These are phyloP conservation scores for Gigaspora rosea DNA, from an alignment of 192 early-diverging fungal species.

Conservation along the genomic window DNA sequence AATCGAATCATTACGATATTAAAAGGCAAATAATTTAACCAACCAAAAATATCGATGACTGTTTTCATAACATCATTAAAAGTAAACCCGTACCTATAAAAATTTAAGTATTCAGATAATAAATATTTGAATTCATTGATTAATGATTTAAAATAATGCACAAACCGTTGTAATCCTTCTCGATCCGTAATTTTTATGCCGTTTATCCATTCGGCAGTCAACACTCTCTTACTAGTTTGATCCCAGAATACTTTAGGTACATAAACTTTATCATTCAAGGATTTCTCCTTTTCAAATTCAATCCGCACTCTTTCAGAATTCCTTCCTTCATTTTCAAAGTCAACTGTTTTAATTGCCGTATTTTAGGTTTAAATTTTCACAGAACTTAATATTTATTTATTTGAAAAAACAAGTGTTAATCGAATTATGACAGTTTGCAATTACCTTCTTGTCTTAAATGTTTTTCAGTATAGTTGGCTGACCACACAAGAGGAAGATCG, in stretches of 20 bases:
- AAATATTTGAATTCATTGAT: not conserved
- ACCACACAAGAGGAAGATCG: conserved; percentile 82
- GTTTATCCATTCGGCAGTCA: conserved; percentile 91
- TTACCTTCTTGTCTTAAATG: conserved; percentile 72
- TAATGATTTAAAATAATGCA: conserved; percentile 28
- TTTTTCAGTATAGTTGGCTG: conserved; percentile 66
- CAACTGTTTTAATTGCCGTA: conserved; percentile 41
- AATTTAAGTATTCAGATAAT: not conserved
- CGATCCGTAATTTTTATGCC: conserved; percentile 72
- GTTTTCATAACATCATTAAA: conserved; percentile 64
- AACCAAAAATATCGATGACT: conserved; percentile 71
- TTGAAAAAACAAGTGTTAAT: too few species aligned
- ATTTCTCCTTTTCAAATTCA: conserved; percentile 49
- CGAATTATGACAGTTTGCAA: not conserved
- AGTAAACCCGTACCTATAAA: conserved; percentile 33
- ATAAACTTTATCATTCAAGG: conserved; percentile 59
- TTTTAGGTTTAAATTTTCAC: too few species aligned
- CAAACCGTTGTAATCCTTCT: conserved; percentile 44
- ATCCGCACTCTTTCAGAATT: conserved; percentile 72
- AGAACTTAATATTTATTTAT: too few species aligned
- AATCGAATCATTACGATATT: too few species aligned
- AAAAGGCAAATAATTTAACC: too few species aligned
- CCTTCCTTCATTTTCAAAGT: conserved; percentile 85
- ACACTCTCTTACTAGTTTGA: conserved; percentile 64
- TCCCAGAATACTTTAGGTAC: conserved; percentile 80